Evolutionary conservation across 192 early-diverging fungal species (phyloP), one percentile per base, ranked within the genome.

Genomic region (Linnemannia elongata): DNA sequence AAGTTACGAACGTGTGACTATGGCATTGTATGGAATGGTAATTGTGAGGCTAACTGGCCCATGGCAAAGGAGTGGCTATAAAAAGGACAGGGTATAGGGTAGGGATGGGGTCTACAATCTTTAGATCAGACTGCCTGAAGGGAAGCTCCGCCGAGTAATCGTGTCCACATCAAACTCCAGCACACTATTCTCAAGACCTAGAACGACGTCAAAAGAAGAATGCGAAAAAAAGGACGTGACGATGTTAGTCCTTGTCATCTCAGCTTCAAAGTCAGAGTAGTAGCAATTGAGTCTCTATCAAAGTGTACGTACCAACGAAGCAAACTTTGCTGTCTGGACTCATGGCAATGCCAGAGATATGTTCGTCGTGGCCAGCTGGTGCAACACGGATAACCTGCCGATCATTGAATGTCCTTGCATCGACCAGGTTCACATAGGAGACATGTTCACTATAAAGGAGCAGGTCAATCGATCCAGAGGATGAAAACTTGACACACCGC

Each of bases 401-500:
- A 36, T 95, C 93, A 69, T 94, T 93, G 85, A 97, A 98, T 18
- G 93, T 96, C 33, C 98, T 90, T 0, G 97, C 96, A 83, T 99
- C 98, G 9, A 98, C 96, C 63, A 98, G 88, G 75, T 96, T 96
- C 45, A 99, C 91, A 88, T 96, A 98, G 2, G 95, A 96, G 47
- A 95, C 91, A 78, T 96, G 96, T 92, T 96, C 98, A 44, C 95
- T 94, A 71, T 92, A 96, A 18, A 93, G 89, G 35, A 99, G 86
- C 41, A 99, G 88, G 90, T 99, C 98, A 54, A 97, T 91, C 0
- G 96, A 95, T 35, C 97, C 97, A 17, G 95, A 94, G 4, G 96
- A 96, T 9, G 97, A 95, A 81, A 97, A 99, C 85, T 99, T 99
- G 47, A 98, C 97, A 82, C 94, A 97, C 41, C 98, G 94, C 74